phyloP scores from a whole-genome alignment of 331 rosid genomes.

The Spiraea crenata region DNA sequence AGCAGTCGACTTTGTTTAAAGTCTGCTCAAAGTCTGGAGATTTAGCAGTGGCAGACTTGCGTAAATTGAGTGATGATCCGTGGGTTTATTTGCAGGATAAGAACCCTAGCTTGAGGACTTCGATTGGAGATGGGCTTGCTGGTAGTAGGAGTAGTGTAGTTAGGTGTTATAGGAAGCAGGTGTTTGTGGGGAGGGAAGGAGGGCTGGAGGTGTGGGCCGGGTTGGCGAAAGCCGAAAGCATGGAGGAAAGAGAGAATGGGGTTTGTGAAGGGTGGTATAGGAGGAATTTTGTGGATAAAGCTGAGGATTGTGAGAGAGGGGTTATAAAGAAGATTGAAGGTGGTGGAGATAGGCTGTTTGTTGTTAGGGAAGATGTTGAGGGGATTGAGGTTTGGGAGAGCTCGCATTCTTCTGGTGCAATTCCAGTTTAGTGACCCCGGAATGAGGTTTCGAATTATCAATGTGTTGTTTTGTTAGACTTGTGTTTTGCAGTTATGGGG shows the following conservation, averaged over 20 bases:
- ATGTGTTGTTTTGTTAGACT: not conserved
- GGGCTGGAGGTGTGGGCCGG: constrained; percentile 84
- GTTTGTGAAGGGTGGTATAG: constrained; percentile 43
- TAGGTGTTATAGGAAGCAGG: constrained; percentile 65
- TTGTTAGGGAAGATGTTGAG: constrained; percentile 70
- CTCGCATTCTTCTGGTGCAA: constrained; percentile 48
- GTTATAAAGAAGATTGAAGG: constrained; percentile 72
- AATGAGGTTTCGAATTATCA: not conserved
- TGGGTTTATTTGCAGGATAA: constrained; percentile 84
- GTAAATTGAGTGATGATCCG: constrained; percentile 69
- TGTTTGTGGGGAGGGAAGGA: constrained; percentile 77
- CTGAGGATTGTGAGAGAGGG: constrained; percentile 65
- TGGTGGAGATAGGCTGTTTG: constrained; percentile 83
- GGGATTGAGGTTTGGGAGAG: constrained; percentile 96
- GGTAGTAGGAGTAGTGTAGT: constrained; percentile 29
- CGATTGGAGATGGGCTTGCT: constrained; percentile 4
- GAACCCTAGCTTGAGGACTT: constrained; percentile 56
- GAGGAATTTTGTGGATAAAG: constrained; percentile 77
- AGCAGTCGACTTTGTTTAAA: constrained; percentile 57
- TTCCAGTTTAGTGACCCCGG: constrained; percentile 41
- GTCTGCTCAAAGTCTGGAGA: constrained; percentile 84
- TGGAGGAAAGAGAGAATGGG: constrained; percentile 33
- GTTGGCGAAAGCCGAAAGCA: constrained; percentile 22
- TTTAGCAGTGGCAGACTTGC: constrained; percentile 81
- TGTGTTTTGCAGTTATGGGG: not conserved